Evolutionary conservation across 1,284 basidiomycete species (phyloP).

Genomic region (Leccinum fallax): DNA sequence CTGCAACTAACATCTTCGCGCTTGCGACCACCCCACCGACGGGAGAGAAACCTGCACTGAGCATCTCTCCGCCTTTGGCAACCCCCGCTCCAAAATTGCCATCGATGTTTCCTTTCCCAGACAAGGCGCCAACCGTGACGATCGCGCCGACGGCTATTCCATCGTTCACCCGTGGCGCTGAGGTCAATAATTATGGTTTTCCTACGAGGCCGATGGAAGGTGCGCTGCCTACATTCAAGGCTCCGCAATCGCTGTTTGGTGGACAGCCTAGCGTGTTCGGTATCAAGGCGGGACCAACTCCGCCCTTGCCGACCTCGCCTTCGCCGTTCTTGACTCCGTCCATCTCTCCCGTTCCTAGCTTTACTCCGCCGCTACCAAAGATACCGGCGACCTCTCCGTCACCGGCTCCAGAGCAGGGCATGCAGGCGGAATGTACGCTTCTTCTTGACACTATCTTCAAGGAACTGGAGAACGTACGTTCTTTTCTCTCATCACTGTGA

Average conservation of each 20-base stretch:
- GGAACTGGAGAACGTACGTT: slow-evolving; percentile 57
- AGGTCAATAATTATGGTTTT: slow-evolving; percentile 2
- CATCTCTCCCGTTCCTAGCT: slow-evolving; percentile 7
- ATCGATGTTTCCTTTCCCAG: background rate
- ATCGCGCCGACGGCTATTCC: background rate
- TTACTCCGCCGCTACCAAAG: slow-evolving; percentile 10
- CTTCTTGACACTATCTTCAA: slow-evolving; percentile 46
- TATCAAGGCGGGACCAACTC: slow-evolving; percentile 12
- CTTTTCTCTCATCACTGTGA: background rate
- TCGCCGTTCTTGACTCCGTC: slow-evolving; percentile 4
- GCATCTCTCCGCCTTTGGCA: background rate
- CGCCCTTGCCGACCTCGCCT: slow-evolving; percentile 10
- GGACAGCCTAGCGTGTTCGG: slow-evolving; percentile 13
- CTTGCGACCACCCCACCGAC: background rate
- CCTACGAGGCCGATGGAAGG: slow-evolving; percentile 16
- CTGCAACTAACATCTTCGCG: too few species aligned
- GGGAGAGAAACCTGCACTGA: background rate
- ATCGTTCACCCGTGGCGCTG: background rate
- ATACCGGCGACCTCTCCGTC: slow-evolving; percentile 19
- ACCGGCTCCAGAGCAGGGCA: slow-evolving; percentile 49
- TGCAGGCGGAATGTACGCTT: slow-evolving; percentile 60
- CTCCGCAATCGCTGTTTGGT: slow-evolving; percentile 7
- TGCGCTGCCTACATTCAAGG: background rate
- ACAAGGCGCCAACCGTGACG: background rate
- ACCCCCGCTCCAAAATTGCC: background rate